phyloP scores from a whole-genome alignment of 2,329 filamentous ascomycete species.

The Hypoxylon sp. region DNA sequence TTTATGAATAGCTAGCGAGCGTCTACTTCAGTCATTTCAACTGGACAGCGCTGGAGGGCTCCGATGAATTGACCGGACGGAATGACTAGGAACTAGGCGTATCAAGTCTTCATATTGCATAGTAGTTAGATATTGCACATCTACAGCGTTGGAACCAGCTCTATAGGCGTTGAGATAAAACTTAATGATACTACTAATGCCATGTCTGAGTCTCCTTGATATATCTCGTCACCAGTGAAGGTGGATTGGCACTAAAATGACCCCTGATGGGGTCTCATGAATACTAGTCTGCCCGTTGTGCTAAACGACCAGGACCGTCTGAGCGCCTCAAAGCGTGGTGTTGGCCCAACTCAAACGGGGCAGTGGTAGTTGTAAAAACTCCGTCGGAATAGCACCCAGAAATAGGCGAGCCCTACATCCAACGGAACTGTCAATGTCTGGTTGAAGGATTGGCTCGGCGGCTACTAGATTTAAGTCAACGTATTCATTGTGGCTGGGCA shows the following conservation, averaged over 20 bases:
- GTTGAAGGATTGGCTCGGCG: conserved; percentile 1
- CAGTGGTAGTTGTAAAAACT: background rate
- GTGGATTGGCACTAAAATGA: conserved; percentile 2
- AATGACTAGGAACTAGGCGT: background rate
- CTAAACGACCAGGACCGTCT: background rate
- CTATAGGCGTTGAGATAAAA: background rate
- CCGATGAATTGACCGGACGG: background rate
- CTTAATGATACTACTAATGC: background rate
- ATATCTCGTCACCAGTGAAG: background rate
- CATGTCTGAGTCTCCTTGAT: background rate
- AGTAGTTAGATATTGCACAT: background rate
- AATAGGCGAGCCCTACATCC: background rate
- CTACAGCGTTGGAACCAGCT: background rate
- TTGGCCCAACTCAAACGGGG: background rate
- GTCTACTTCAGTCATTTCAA: background rate
- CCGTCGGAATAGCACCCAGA: background rate
- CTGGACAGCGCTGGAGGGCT: background rate
- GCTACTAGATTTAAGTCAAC: background rate
- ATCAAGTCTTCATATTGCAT: background rate
- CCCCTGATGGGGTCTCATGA: background rate
- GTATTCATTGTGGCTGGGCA: conserved; percentile 17
- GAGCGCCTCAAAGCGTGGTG: background rate
- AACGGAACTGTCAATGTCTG: background rate
- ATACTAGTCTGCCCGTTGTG: background rate
- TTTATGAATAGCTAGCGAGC: background rate